phyloP scores from a whole-genome alignment of 306 rosid genomes.

The Corylus heterophylla region DNA sequence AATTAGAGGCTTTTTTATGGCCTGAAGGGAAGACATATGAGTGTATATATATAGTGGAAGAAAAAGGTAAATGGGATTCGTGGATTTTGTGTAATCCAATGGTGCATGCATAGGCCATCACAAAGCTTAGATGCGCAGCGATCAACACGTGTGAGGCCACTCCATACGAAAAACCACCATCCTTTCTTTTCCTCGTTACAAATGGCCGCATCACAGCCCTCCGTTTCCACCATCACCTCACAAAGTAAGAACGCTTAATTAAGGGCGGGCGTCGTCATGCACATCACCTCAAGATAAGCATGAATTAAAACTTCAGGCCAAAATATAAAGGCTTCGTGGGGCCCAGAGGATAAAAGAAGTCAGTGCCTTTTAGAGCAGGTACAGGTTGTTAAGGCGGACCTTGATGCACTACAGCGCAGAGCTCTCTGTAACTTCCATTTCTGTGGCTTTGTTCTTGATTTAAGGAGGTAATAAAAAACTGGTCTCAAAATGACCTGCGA shows the following conservation, averaged over 20 bases:
- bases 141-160: constrained; percentile 43
- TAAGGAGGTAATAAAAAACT: neutral
- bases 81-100: constrained; percentile 19
- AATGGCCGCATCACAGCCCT: constrained; percentile 31
- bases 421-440: neutral
- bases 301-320: constrained; percentile 9
- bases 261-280: neutral
- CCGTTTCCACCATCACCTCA: neutral
- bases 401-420: neutral
- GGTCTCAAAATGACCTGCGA: neutral
- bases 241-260: neutral
- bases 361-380: neutral
- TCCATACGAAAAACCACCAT: constrained; percentile 29
- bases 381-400: constrained; percentile 9
- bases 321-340: neutral
- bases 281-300: constrained; percentile 33
- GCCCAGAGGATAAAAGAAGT: constrained; percentile 15
- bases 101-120: constrained; percentile 53
- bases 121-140: constrained; percentile 16
- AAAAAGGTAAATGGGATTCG: neutral
- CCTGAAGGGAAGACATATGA: neutral
- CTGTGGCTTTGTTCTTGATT: constrained; percentile 1
- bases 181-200: constrained; percentile 2
- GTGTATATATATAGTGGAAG: constrained; percentile 33
- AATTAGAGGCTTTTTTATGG: neutral